These are phyloP conservation scores for Collybia mongolica DNA, from an alignment of 768 basidiomycete genomes.

Conservation along the genomic window DNA sequence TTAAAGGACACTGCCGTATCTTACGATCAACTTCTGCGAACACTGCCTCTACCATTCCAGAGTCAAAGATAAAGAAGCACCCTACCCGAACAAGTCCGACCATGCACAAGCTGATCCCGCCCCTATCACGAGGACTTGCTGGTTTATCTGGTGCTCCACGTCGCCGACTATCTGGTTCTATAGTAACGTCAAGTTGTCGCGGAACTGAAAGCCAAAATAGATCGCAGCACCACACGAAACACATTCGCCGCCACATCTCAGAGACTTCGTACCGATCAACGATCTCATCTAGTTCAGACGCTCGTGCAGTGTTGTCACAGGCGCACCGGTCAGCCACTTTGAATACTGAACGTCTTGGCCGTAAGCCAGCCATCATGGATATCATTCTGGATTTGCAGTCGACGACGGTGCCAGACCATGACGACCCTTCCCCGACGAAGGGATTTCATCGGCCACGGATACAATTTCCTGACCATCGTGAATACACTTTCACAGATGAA, in stretches of 20 bases:
- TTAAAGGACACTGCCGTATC: slow-evolving; percentile 7
- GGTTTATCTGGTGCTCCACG: background rate
- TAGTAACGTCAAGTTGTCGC: slow-evolving; percentile 1
- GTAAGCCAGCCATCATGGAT: slow-evolving; percentile 43
- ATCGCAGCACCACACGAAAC: background rate
- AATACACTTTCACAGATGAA: slow-evolving; percentile 25
- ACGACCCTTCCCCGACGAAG: slow-evolving; percentile 28
- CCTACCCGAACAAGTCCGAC: slow-evolving; percentile 4
- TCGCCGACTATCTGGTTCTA: slow-evolving; percentile 8
- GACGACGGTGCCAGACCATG: slow-evolving; percentile 23
- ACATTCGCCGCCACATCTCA: slow-evolving; percentile 7
- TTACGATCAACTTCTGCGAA: slow-evolving; percentile 5
- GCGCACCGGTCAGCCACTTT: slow-evolving; percentile 24
- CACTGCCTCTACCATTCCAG: slow-evolving; percentile 9
- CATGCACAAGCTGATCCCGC: slow-evolving; percentile 10
- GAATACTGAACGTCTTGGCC: slow-evolving; percentile 27
- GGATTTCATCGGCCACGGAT: slow-evolving; percentile 17
- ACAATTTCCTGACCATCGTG: slow-evolving; percentile 2
- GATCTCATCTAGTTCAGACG: background rate
- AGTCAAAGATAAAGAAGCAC: slow-evolving; percentile 3
- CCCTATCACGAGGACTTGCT: slow-evolving; percentile 13
- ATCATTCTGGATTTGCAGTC: slow-evolving; percentile 41
- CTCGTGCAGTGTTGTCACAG: slow-evolving; percentile 21
- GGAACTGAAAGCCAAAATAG: slow-evolving; percentile 4
- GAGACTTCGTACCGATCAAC: background rate